phyloP scores from a whole-genome alignment of 2,329 filamentous ascomycete species.

The Hymenoscyphus scutula region DNA sequence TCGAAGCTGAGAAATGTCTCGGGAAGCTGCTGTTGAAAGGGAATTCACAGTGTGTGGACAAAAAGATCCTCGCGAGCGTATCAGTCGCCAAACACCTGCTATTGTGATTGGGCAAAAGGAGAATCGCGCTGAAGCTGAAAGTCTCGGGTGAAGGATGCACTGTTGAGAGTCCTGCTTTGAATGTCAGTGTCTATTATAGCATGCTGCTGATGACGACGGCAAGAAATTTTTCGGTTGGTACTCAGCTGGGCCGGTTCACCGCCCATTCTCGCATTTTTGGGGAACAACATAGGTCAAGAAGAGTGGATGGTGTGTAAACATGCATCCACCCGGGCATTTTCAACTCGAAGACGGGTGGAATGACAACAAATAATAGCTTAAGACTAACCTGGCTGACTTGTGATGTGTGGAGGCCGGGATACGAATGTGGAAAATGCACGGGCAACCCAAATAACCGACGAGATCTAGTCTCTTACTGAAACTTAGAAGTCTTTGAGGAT shows the following conservation, averaged over 20 bases:
- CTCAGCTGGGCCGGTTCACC: slow-evolving; percentile 24
- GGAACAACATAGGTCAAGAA: slow-evolving; percentile 17
- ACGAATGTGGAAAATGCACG: slow-evolving; percentile 32
- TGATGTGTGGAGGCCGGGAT: slow-evolving; percentile 30
- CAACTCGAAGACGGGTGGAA: slow-evolving; percentile 22
- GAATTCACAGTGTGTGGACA: slow-evolving; percentile 19
- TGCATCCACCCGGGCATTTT: slow-evolving; percentile 31
- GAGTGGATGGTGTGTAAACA: slow-evolving; percentile 26
- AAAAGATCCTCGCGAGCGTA: neutral
- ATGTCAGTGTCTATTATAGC: slow-evolving; percentile 8
- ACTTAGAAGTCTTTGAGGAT: slow-evolving; percentile 16
- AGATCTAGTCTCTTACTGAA: slow-evolving; percentile 24
- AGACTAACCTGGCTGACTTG: slow-evolving; percentile 21
- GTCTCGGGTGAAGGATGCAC: neutral
- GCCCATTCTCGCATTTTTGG: slow-evolving; percentile 25
- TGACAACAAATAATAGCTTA: slow-evolving; percentile 21
- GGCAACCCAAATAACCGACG: slow-evolving; percentile 28
- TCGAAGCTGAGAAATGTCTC: slow-evolving; percentile 31
- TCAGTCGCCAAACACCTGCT: neutral
- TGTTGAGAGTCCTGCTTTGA: neutral
- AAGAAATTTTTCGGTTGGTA: neutral
- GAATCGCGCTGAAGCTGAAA: slow-evolving; percentile 9
- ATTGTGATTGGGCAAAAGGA: neutral
- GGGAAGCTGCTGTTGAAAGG: slow-evolving; percentile 26
- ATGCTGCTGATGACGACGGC: slow-evolving; percentile 7